phyloP scores from a whole-genome alignment of 1,284 basidiomycete species.

The Malassezia arunalokei region DNA sequence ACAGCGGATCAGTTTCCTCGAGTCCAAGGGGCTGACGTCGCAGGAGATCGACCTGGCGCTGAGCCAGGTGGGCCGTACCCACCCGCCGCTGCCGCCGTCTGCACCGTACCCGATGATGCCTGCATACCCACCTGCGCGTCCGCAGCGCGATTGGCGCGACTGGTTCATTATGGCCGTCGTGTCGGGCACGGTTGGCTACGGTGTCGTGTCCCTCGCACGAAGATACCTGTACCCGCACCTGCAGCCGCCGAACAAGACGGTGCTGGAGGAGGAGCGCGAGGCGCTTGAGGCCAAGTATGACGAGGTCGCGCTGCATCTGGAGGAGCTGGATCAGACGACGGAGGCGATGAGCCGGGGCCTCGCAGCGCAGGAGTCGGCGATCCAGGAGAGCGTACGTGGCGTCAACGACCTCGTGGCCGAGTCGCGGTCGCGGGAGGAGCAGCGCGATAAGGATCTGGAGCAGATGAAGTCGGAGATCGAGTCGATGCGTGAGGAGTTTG shows the following conservation, averaged over 20 bases:
- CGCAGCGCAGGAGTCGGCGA: constrained; percentile 66
- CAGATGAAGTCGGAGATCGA: constrained; percentile 54
- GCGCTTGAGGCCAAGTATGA: constrained; percentile 82
- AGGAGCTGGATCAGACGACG: constrained; percentile 68
- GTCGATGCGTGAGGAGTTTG: constrained; percentile 76
- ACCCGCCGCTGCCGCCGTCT: constrained; percentile 8
- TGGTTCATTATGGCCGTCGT: constrained; percentile 71
- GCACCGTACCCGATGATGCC: constrained; percentile 21
- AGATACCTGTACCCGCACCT: constrained; percentile 88
- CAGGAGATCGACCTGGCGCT: constrained; percentile 79
- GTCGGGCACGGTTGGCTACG: constrained; percentile 77
- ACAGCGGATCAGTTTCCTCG: constrained; percentile 80
- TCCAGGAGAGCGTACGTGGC: constrained; percentile 65
- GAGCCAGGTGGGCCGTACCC: constrained; percentile 47
- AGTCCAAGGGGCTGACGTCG: constrained; percentile 76
- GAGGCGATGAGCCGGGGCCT: constrained; percentile 62
- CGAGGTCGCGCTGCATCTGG: constrained; percentile 59
- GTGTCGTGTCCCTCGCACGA: constrained; percentile 72
- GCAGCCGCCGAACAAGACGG: constrained; percentile 71
- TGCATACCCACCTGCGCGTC: constrained; percentile 18
- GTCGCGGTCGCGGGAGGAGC: constrained; percentile 64
- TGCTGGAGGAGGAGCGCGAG: constrained; percentile 77
- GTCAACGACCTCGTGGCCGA: constrained; percentile 66
- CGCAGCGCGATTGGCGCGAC: constrained; percentile 38
- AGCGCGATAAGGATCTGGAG: constrained; percentile 75